Evolutionary conservation across 306 rosid species (phyloP), one percentile per base, ranked within the genome.

Genomic region (Malus sieversii): DNA sequence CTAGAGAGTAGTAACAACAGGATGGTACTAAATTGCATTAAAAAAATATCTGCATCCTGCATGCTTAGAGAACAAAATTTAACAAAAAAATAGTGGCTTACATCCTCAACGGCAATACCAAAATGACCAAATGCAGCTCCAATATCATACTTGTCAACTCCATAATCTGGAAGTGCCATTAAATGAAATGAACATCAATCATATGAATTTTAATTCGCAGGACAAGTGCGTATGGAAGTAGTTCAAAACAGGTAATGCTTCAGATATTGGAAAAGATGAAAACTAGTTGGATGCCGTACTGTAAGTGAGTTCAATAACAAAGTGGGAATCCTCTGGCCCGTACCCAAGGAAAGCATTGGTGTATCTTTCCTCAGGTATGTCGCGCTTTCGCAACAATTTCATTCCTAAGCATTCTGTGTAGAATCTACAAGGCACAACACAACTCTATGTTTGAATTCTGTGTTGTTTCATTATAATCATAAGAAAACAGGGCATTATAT

Each of bases 101-200:
- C 99, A 89, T 96, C 97, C 83, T 92, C 98, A 78, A 96, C 89
- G 46, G 98, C 97, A 79, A 96, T 44, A 66, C 98, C 97, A 82
- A 90, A 90, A 82, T 91, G 91, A 73, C 95, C 99, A 78, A 90
- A 91, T 75, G 87, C 93, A 80, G 85, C 69, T 64, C 96, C 98
- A 65, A 91, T 91, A 79, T 88, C 96, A 84, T 93, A 91, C 57
- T 81, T 80, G 81, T 93, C 97, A 79, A 86, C 83, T 63, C 97
- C 96, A 78, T 89, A 91, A 86, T 93, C 98, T 93, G 92, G 40
- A 81, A 84, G 80, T 59, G 69, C 81, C 42, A 77, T 66, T 44
- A 74, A 51, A 58, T 62, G 59, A 78, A 59, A 80, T 63, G 63
- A 78, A 74, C 57, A 73, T 72, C 74, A 70, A 61, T 30, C 53